Evolutionary conservation across 2,329 filamentous ascomycete genomes (phyloP), one percentile per base, ranked within the genome.

Genomic region (Xylariaceae sp.): DNA sequence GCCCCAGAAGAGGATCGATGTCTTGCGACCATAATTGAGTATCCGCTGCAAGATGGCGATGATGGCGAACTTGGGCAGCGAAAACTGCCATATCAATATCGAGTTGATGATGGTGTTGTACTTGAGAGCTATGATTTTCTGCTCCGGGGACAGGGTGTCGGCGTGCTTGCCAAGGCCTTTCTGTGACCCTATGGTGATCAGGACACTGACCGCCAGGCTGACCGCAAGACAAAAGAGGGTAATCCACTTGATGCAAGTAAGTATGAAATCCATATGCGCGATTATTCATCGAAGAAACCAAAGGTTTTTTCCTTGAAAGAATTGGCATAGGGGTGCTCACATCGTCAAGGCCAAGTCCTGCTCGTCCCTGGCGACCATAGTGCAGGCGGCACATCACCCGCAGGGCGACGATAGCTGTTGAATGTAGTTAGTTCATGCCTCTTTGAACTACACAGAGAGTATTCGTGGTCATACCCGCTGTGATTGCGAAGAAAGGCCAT

Each of bases 1-100:
- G 3, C 41, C 41, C 60, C 60, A 63, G 38, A 62, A 60, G 2
- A 59, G 28, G 24, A 60, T 35, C 11, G 48, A 41, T 4, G 59
- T 63, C 38, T 52, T 56, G 19, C 29, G 49, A 9, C 59, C 57
- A 37, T 57, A 63, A 22, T 55, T 44, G 11, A 63, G 47, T 24
- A 63, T 63, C 32, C 59, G 55, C 31, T 61, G 51, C 4, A 63
- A 47, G 7, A 52, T 58, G 19, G 56, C 55, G 42, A 64, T 54
- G 38, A 63, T 53, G 38, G 60, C 59, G 32, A 62, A 63, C 30
- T 63, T 64, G 2, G 61, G 61, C 28, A 63, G 41, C 9, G 60
- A 62, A 41, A 63, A 64, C 37, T 54, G 53, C 60, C 60, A 63
- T 40, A 63, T 56, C 12, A 60, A 42, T 15, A 62, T 43, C 2